Conservation (phyloP, 164 flowering plant genomes). For the Piper betle region DNA sequence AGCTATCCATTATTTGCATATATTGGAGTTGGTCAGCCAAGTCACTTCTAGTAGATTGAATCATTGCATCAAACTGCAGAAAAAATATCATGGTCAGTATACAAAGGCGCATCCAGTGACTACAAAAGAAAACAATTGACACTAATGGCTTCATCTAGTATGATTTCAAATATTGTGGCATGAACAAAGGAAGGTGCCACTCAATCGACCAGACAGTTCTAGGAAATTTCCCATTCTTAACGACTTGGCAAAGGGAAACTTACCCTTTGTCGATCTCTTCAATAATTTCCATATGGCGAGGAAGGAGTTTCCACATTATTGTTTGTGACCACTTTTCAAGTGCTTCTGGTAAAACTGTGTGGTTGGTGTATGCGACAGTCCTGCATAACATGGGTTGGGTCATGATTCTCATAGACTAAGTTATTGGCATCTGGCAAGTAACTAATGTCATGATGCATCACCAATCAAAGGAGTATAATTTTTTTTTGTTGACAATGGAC, state of each 20-base stretch:
- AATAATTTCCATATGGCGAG: constrained; percentile 94
- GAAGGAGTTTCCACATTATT: constrained; percentile 95
- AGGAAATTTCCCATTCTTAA: background rate
- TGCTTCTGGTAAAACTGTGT: constrained; percentile 98
- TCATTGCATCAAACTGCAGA: constrained; percentile 62
- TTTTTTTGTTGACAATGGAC: background rate
- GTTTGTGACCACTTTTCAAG: constrained; percentile 95
- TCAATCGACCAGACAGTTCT: background rate
- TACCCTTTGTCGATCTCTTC: constrained; percentile 92
- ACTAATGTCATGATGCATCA: background rate
- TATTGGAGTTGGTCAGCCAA: constrained; percentile 51
- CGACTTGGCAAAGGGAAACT: background rate
- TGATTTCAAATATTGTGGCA: background rate
- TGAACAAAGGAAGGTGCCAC: too few relatives aligned
- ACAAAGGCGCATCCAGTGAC: background rate
- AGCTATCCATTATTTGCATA: constrained; percentile 63
- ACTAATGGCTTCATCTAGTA: background rate
- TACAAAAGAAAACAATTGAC: too few relatives aligned
- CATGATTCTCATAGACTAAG: background rate
- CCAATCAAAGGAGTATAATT: background rate
- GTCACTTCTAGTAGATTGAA: constrained; percentile 41
- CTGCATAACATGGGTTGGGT: constrained; percentile 21
- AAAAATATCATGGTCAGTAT: background rate
- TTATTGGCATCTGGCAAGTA: too few relatives aligned
- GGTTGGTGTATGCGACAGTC: constrained; percentile 95